These are phyloP conservation scores for Puya raimondii DNA, from an alignment of 176 grass and related monocot genomes.

Conservation along the genomic window DNA sequence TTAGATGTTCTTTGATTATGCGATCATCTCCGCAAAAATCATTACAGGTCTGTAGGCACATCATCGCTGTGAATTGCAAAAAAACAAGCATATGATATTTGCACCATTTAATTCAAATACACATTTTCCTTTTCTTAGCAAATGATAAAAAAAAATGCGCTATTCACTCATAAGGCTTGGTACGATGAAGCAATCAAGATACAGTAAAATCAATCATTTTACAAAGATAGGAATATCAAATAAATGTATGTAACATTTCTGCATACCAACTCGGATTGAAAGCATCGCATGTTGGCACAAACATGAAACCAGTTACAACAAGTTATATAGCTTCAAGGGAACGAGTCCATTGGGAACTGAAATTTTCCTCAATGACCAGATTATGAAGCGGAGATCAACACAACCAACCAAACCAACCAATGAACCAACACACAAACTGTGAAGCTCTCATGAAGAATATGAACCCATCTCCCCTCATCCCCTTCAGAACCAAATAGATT, in stretches of 20 bases:
- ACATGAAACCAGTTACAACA: constrained; percentile 33
- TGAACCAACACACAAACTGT: too few relatives aligned
- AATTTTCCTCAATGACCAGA: constrained; percentile 35
- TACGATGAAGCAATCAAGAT: background rate
- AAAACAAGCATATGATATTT: too few relatives aligned
- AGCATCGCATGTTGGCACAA: background rate
- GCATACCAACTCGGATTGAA: constrained; percentile 1
- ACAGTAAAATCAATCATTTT: background rate
- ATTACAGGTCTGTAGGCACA: constrained; percentile 20
- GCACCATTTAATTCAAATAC: too few relatives aligned
- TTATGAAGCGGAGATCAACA: constrained; percentile 29
- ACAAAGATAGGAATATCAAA: background rate
- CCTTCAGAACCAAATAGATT: too few relatives aligned
- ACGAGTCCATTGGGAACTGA: constrained; percentile 40
- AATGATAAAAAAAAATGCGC: background rate
- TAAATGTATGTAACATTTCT: constrained; percentile 32
- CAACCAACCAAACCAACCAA: background rate
- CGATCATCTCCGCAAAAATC: constrained; percentile 5
- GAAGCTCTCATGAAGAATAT: too few relatives aligned
- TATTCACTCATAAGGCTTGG: background rate
- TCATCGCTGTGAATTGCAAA: constrained; percentile 20
- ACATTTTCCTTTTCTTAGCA: background rate
- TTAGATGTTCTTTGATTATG: constrained; percentile 25
- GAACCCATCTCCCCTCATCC: too few relatives aligned
- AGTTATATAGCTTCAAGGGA: constrained; percentile 44